A percentile compares a stretch with the other conserved stretches of the same genome.
phyloP scores from a whole-genome alignment of 2,329 filamentous ascomycete species.

The Ceratocystis cacaofunesta region DNA sequence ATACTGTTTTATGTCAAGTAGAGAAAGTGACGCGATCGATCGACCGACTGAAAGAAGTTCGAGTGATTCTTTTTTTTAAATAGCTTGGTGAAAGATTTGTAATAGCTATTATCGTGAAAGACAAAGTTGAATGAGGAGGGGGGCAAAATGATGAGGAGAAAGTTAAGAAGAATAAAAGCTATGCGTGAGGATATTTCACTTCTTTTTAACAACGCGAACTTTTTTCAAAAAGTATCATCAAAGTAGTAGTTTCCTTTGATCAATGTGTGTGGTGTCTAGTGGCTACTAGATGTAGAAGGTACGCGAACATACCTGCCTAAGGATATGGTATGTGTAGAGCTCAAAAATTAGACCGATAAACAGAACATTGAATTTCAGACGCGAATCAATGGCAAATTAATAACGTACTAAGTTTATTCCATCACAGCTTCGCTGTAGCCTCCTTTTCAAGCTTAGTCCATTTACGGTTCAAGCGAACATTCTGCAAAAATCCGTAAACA shows the following conservation, averaged over 20 bases:
- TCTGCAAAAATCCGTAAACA: conserved; percentile 57
- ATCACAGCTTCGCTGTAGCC: conserved; percentile 30
- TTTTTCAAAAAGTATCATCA: not conserved
- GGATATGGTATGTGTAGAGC: too few relatives aligned
- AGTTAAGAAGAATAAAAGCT: not conserved
- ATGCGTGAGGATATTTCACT: not conserved
- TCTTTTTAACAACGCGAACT: not conserved
- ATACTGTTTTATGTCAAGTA: not conserved
- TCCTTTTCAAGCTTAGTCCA: conserved; percentile 50
- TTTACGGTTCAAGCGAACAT: conserved; percentile 48
- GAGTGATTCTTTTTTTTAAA: not conserved
- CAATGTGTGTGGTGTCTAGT: not conserved
- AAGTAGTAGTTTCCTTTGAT: not conserved
- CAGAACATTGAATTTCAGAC: too few relatives aligned
- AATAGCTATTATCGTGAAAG: not conserved
- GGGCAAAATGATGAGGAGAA: not conserved
- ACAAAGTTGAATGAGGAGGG: not conserved
- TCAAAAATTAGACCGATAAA: too few relatives aligned
- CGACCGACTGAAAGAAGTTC: not conserved
- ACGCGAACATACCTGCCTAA: too few relatives aligned
- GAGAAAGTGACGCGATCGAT: not conserved
- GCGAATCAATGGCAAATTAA: too few relatives aligned
- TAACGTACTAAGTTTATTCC: not conserved
- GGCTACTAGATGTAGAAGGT: not conserved
- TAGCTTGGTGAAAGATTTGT: not conserved